Base-by-base conservation (phyloP, 768 basidiomycete genomes). In the Hypholoma fasciculare region DNA sequence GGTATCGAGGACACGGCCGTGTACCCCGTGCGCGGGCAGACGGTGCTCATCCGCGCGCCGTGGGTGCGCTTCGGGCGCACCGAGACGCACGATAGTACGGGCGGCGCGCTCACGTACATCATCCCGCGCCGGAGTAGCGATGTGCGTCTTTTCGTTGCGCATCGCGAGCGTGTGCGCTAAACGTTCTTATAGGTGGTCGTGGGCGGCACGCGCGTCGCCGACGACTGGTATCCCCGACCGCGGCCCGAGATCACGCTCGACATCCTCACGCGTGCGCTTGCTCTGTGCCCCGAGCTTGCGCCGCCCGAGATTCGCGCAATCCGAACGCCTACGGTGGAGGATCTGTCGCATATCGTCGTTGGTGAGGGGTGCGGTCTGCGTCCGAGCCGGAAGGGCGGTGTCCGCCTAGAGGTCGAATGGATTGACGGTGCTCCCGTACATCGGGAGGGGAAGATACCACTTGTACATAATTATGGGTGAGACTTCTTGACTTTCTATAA, bases 11-110 rank as follows among this genome's bases (percentile, higher is more conserved):
- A 97, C 69, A 78, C 78, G 57, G 76, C 74, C 20, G 74, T 94
- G 20, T 85, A 83, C 67, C 92, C 94, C 0, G 82, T 94, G 61
- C 80, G 93, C 44, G 94, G 94, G 7, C 95, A 96, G 73, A 88
- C 91, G 0, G 85, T 95, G 8, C 69, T 94, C 16, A 77, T 96
- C 19, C 72, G 82, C 39, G 90, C 91, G 2, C 88, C 90, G 0
- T 80, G 82, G 73, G 75, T 92, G 46, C 79, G 83, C 30, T 82
- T 78, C 65, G 86, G 86, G 7, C 72, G 76, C 53, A 82, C 84
- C 0, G 63, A 78, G 16, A 77, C 74, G 57, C 55, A 60, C 30
- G 74, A 73, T 30, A 23, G 23, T 23, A 63, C 62, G 12, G 68
- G 72, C 3, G 80, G 79, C 3, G 69, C 74, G 2, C 76, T 76